phyloP scores from a whole-genome alignment of 169 alveolate genomes.

The Cryptosporidium bovis region DNA sequence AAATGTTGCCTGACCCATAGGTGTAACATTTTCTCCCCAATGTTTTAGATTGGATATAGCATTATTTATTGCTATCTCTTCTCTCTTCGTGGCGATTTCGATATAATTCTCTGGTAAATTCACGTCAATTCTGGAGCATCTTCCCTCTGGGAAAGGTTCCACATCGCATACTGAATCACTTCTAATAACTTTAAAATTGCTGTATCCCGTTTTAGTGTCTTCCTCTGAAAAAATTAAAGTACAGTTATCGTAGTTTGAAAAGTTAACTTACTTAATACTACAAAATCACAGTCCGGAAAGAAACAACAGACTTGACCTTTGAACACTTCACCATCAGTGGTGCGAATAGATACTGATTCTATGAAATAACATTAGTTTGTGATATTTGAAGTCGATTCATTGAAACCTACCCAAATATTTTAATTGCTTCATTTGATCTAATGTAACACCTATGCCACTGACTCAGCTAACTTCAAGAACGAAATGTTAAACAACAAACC shows the following conservation, averaged over 20 bases:
- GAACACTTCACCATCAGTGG: constrained; percentile 13
- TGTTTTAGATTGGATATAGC: constrained; percentile 25
- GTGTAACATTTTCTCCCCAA: constrained; percentile 65
- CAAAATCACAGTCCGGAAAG: constrained; percentile 43
- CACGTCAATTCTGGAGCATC: constrained; percentile 3
- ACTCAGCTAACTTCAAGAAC: neutral
- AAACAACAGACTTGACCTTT: constrained; percentile 61
- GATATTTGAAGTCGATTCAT: neutral
- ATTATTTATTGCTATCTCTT: constrained; percentile 23
- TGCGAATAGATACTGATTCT: constrained; percentile 45
- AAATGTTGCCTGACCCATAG: constrained; percentile 74
- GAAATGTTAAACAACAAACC: neutral
- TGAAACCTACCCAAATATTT: neutral
- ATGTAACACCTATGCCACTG: neutral
- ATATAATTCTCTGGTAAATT: constrained; percentile 47
- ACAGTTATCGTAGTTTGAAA: neutral
- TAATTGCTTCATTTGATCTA: neutral
- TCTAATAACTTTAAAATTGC: constrained; percentile 42
- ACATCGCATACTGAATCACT: constrained; percentile 38
- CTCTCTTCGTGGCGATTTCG: constrained; percentile 47
- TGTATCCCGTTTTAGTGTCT: constrained; percentile 44
- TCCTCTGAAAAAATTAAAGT: constrained; percentile 8
- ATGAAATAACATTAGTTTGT: neutral
- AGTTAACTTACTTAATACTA: constrained; percentile 51
- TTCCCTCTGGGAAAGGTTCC: constrained; percentile 22